Percentiles rank a stretch among this genome's conserved stretches.
These are phyloP conservation scores for Murraya paniculata DNA, from an alignment of 345 rosid species.

Conservation along the genomic window DNA sequence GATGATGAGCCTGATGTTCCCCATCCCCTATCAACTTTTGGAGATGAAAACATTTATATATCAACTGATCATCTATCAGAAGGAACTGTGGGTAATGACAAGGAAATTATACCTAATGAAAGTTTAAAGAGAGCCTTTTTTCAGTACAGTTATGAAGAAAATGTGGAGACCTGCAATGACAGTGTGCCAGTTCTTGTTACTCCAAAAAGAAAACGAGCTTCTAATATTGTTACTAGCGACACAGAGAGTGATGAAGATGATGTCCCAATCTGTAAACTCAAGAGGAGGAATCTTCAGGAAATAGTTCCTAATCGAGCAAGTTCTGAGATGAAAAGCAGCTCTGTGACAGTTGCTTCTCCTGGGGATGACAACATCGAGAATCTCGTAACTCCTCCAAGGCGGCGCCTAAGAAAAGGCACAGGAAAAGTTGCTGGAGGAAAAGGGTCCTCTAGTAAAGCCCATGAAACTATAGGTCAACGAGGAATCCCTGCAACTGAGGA, in stretches of 20 bases:
- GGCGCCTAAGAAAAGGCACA: conserved; percentile 42
- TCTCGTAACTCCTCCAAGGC: conserved; percentile 19
- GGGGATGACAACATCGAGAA: conserved; percentile 11
- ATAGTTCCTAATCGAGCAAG: conserved; percentile 2
- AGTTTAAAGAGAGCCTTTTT: neutral
- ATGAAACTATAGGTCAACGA: conserved; percentile 16
- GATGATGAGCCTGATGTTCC: conserved; percentile 39
- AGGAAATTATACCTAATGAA: conserved; percentile 11
- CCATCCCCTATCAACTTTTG: neutral
- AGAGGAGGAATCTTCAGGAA: conserved; percentile 31
- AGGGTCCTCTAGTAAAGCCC: conserved; percentile 16
- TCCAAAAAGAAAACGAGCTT: conserved; percentile 55
- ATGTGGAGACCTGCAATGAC: conserved; percentile 27
- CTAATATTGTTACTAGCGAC: conserved; percentile 52
- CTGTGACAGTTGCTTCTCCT: conserved; percentile 2
- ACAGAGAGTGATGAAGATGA: conserved; percentile 49
- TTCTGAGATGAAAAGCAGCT: conserved; percentile 13
- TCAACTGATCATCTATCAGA: conserved; percentile 8
- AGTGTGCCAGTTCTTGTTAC: conserved; percentile 15
- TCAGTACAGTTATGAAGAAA: conserved; percentile 30
- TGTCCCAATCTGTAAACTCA: conserved; percentile 44
- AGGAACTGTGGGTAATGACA: conserved; percentile 16
- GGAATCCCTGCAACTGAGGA: conserved; percentile 36
- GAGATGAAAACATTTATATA: conserved; percentile 4
- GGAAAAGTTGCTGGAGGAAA: conserved; percentile 14